Evolutionary conservation across 2,329 filamentous ascomycete genomes (phyloP), one percentile per base, ranked within the genome.

Genomic region (Ophiostoma novo-ulmi): DNA sequence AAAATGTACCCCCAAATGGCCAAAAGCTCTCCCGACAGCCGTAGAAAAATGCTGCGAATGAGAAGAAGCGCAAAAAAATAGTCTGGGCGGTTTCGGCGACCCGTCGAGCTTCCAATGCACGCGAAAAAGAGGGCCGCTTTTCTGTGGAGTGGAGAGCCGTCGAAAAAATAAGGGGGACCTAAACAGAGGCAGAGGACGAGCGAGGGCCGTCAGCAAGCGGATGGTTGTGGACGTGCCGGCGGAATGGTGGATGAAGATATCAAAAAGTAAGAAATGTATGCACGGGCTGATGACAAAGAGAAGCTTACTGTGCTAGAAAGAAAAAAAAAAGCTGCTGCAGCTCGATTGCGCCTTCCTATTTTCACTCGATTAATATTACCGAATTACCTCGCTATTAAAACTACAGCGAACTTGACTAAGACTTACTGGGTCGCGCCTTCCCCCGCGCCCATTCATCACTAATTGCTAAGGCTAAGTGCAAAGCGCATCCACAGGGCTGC

Each of bases 11-110:
- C 22, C 39, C n/a, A 36, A 13, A 35, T 26, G 5, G 38, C 38
- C 35, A 38, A 65, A 67, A 35, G 36, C 39, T 14, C 38, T 31
- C 65, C 65, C 65, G 39, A 67, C 22, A 48, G 39, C 36, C 52
- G 52, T 26, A 26, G 39, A 14, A 26, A 44, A 41, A 17, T 31
- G 26, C 58, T 69, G 61, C 44, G 44, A 70, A 70, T 67, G 36
- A 39, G 64, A 70, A 48, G 69, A 35, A 14, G 63, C 44, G 69
- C 36, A 67, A 70, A 67, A 67, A 61, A 36, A 44, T 26, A 69
- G 35, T 2, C 65, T 36, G 68, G 55, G 70, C 65, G 68, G 70
- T 68, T 65, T 71, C 70, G 68, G 70, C 70, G 70, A 67, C 48
- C 48, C 61, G 66, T 52, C 6, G 55, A 26, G 65, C 35, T 58